These are phyloP conservation scores for Amaranthus cruentus DNA, from an alignment of 148 eudicot species.

Conservation along the genomic window DNA sequence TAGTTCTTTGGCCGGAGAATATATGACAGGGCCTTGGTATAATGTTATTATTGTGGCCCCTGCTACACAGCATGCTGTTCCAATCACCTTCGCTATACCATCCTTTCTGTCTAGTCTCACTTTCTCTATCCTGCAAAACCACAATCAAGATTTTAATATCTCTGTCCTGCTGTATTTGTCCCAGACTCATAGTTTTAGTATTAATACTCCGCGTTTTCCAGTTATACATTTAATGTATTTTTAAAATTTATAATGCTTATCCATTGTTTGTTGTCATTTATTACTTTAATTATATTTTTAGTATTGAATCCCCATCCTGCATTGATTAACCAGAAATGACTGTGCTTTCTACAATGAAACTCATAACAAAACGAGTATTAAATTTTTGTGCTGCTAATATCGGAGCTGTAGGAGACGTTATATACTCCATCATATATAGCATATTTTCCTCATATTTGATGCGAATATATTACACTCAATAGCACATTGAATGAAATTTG, in stretches of 20 bases:
- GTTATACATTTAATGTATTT: background rate
- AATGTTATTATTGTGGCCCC: constrained; percentile 93
- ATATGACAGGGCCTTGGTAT: constrained; percentile 84
- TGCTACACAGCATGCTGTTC: constrained; percentile 66
- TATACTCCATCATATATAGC: too few species aligned
- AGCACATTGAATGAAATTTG: too few species aligned
- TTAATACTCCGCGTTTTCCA: background rate
- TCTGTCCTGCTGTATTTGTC: background rate
- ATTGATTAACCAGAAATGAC: background rate
- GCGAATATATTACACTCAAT: too few species aligned
- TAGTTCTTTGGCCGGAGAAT: constrained; percentile 59
- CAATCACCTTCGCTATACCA: constrained; percentile 67
- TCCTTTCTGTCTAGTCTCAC: constrained; percentile 74
- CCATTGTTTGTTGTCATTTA: background rate
- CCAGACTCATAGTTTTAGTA: background rate
- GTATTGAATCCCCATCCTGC: background rate
- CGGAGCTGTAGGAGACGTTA: too few species aligned
- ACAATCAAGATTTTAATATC: constrained; percentile 4
- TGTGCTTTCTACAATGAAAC: background rate
- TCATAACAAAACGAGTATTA: background rate
- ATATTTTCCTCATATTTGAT: too few species aligned
- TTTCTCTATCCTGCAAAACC: constrained; percentile 69
- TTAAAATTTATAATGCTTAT: background rate
- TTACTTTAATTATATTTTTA: background rate
- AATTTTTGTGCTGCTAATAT: too few species aligned